Conservation (phyloP, 371 early-diverging fungal species). For the Saksenaea vasiformis region DNA sequence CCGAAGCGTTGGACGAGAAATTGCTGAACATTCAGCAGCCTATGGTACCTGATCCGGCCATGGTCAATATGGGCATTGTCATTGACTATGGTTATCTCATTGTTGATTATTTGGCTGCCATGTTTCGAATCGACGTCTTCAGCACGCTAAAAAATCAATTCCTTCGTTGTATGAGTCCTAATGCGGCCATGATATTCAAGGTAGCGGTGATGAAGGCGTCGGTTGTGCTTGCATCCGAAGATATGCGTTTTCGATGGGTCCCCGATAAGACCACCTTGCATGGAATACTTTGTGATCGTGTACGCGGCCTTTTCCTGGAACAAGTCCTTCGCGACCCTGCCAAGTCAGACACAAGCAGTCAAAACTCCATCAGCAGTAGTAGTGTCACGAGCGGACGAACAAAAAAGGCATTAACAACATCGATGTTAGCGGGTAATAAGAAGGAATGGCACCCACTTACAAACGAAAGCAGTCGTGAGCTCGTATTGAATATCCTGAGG, state of each 20-base stretch:
- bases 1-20: background rate
- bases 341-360: conserved; percentile 9
- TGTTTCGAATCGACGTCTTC: conserved; percentile 67
- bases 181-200: conserved; percentile 60
- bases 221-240: conserved; percentile 66
- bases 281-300: conserved; percentile 56
- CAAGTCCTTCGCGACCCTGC: conserved; percentile 35
- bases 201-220: conserved; percentile 71
- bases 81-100: conserved; percentile 56
- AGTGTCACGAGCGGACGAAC: conserved; percentile 18
- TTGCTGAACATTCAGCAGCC: background rate
- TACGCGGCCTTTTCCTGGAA: conserved; percentile 64
- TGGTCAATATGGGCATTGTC: conserved; percentile 28
- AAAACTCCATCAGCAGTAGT: background rate
- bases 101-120: conserved; percentile 68
- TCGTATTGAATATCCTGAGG: conserved; percentile 65
- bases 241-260: conserved; percentile 63
- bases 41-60: background rate
- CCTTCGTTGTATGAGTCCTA: conserved; percentile 56
- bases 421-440: conserved; percentile 1
- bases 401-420: background rate
- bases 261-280: conserved; percentile 62
- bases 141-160: conserved; percentile 60
- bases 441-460: conserved; percentile 34
- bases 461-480: conserved; percentile 59